Base-by-base conservation (phyloP, 208 protist species). In the Phytomonas sp. region DNA sequence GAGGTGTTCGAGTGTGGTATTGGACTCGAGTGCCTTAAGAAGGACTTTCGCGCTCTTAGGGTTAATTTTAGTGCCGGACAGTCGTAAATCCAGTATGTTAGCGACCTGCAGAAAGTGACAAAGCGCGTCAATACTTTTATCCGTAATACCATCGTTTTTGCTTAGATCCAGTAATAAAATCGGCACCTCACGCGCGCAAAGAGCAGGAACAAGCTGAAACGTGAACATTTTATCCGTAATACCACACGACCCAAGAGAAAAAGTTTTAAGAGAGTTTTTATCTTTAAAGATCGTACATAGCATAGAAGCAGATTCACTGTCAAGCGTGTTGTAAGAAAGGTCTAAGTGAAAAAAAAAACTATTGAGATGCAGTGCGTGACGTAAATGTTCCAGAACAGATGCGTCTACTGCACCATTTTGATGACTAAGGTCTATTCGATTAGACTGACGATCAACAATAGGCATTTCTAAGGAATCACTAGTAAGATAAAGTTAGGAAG, bases 401-500 rank as follows among this genome's bases (percentile, higher is more conserved):
- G 63, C 73, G 49, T 83, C 80, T n/a, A 93, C 69, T 49, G 77
- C 76, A 37, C 80, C 74, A 40, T 69, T 65, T 69, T 91, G 83
- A 67, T 85, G 75, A 71, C 89, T 86, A 5, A 95, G 78, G 65
- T 95, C 78, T 66, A 93, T 86, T 56, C 73, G 69, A 10, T 75
- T 70, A 30, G 63, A 34, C 6, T 29, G 36, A 12, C 67, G 63
- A 52, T 82, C 40, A 5, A 86, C 66, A 31, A 89, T 52, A 29
- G 29, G 33, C 65, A 40, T 45, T 68, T 68, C 12, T 4, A 63
- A 36, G 3, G 32, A 32, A 32, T 63, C 60, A 4, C 19, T 37
- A 63, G 29, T 32, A 11, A 63, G 1, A 32, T 63, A 63, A 63
- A 63, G 2, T 3, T 29, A 63, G 32, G 19, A 29, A 11, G 60